phyloP scores from a whole-genome alignment of 371 early-diverging fungal species.

The Furculomyces boomerangus region DNA sequence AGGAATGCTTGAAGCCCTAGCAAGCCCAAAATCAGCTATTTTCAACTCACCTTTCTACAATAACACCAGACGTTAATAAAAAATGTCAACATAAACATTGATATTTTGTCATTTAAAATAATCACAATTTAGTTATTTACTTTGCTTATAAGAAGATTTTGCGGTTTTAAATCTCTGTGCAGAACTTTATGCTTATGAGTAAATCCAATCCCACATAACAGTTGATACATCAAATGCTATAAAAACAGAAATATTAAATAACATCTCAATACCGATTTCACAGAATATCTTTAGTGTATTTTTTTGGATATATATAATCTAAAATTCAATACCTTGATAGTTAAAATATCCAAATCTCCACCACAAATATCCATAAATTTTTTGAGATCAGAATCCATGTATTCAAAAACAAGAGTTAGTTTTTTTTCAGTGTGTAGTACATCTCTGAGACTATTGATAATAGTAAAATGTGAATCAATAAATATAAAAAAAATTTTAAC shows the following conservation, averaged over 20 bases:
- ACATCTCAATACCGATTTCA: too few species aligned
- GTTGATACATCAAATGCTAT: conserved; percentile 26
- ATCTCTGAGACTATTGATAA: conserved; percentile 81
- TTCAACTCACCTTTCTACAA: conserved; percentile 65
- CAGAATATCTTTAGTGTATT: too few species aligned
- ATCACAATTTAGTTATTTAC: too few species aligned
- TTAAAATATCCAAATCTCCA: conserved; percentile 67
- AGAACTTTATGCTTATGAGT: conserved; percentile 34
- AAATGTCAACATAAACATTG: not conserved
- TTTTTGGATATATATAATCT: too few species aligned
- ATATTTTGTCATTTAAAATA: too few species aligned
- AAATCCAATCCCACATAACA: conserved; percentile 29
- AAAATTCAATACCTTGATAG: too few species aligned
- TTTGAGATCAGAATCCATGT: conserved; percentile 85
- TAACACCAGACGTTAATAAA: conserved; percentile 3
- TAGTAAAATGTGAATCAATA: not conserved
- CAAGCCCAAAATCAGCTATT: conserved; percentile 94
- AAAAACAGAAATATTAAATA: conserved; percentile 4
- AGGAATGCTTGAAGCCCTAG: conserved; percentile 92
- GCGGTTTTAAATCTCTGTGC: conserved; percentile 31
- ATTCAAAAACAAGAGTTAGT: conserved; percentile 89
- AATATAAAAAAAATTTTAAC: not conserved
- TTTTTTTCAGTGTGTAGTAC: conserved; percentile 91
- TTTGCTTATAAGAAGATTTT: conserved; percentile 48
- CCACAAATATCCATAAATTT: conserved; percentile 72